Base-by-base conservation (phyloP, 2,329 filamentous ascomycete species). In the Epichloe aotearoae region DNA sequence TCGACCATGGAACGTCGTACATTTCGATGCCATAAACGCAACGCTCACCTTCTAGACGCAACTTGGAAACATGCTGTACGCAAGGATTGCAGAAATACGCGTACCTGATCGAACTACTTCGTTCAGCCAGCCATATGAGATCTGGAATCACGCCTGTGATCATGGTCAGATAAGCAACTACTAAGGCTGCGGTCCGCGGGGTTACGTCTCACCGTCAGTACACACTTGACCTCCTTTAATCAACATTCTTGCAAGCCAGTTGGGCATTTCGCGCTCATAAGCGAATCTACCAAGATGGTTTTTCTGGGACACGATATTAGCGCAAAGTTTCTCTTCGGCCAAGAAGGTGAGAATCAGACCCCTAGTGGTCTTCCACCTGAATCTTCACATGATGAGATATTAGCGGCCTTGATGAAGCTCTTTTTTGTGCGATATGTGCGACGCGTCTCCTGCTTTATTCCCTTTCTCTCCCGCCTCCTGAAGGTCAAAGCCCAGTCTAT, bases 51-150 rank as follows among this genome's bases (percentile, higher is more conserved):
- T 95, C 90, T 53, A 73, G 75, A n/a, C 75, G 77, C 49, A 94
- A 73, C 61, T 95, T 95, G 48, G 86, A 87, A 26, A 97, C 76
- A 61, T 96, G 90, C 46, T 82, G 75, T 0, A 88, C 84, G 46
- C 74, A 73, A 1, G 84, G 77, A 59, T 89, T 82, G 64, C 90
- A 96, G 36, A 95, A 72, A 59, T 89, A 95, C 5, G 87, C 86
- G 55, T 79, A 79, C 49, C 78, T 72, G 1, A 88, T 85, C 4
- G 57, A 56, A 0, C 55, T 46, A 58, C 86, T 87, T 50, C 84
- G 74, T 40, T 83, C 74, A 42, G 86, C 77, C 11, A 89, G 70
- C 54, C 77, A 75, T 19, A 73, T 67, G 20, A 91, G 68, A 2
- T 83, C 75, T 0, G 79, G 75, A 50, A 89, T 72, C 10, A 88